phyloP scores from a whole-genome alignment of 805 yeast species.

The Candida caryicola region DNA sequence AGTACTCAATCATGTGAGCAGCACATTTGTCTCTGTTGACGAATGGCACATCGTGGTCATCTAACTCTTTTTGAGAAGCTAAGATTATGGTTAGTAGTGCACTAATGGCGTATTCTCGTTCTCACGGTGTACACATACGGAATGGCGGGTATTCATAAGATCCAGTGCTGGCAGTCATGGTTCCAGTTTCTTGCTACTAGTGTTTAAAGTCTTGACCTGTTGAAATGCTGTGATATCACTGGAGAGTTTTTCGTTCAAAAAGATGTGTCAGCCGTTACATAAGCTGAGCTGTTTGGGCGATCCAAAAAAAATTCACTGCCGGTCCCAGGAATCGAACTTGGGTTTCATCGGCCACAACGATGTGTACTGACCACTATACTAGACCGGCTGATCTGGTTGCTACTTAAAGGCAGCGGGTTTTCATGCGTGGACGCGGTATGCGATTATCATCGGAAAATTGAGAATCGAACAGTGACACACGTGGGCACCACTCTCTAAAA shows the following conservation, averaged over 20 bases:
- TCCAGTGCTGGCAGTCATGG: constrained; percentile 12
- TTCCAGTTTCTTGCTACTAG: background rate
- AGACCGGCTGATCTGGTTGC: constrained; percentile 15
- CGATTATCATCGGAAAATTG: no score
- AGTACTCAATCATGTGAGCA: constrained; percentile 40
- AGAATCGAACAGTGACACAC: no score
- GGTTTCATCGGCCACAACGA: constrained; percentile 19
- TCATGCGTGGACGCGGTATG: no score
- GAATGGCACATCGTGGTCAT: constrained; percentile 41
- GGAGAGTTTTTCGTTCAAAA: constrained; percentile 7
- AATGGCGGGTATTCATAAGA: constrained; percentile 14
- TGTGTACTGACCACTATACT: constrained; percentile 18
- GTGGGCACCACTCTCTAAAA: no score
- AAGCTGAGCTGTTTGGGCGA: background rate
- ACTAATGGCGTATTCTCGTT: no score
- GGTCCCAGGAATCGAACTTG: constrained; percentile 19
- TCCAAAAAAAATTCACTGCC: constrained; percentile 10
- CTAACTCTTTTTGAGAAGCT: constrained; percentile 33
- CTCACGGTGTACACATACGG: constrained; percentile 12
- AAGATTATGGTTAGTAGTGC: constrained; percentile 8
- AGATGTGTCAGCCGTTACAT: background rate
- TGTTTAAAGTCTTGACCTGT: background rate
- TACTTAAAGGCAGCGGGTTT: no score
- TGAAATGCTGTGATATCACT: constrained; percentile 8
- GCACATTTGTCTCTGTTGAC: constrained; percentile 46